Percentiles rank a stretch among this genome's conserved stretches.
Evolutionary conservation across 73 alveolate genomes (phyloP).

Genomic region (Effrenium voratum): DNA sequence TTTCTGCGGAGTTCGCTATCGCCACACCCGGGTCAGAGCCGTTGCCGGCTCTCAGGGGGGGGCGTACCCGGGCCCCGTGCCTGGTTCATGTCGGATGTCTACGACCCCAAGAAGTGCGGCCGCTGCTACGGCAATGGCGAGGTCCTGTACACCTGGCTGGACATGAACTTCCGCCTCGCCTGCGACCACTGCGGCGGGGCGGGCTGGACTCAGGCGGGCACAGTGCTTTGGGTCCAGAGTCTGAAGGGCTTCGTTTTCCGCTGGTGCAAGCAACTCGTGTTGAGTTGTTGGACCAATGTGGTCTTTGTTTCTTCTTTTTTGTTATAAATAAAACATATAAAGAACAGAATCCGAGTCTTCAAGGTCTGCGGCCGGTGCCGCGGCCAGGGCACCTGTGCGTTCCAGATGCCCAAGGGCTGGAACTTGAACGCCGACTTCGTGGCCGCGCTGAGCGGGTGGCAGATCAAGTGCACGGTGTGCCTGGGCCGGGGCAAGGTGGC

Average conservation of each 20-base stretch:
- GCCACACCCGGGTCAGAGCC: too few species aligned
- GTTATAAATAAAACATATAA: neutral
- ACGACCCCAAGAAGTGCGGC: conserved; percentile 35
- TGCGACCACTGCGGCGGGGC: conserved; percentile 58
- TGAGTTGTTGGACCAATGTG: neutral
- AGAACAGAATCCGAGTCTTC: neutral
- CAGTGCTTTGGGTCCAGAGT: neutral
- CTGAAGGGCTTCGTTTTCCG: neutral
- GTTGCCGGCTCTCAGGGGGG: too few species aligned
- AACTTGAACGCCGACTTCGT: neutral
- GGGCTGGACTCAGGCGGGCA: neutral
- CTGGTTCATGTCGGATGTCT: conserved; percentile 30
- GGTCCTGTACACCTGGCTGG: conserved; percentile 6
- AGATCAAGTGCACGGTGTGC: conserved; percentile 23
- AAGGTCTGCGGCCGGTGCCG: neutral
- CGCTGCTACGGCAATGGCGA: conserved; percentile 20
- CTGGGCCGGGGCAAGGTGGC: conserved; percentile 64
- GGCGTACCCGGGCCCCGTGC: too few species aligned
- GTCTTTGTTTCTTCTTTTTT: too few species aligned
- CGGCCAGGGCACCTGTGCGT: neutral
- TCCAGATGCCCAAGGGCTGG: too few species aligned
- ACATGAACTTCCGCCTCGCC: neutral
- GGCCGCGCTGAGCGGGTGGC: neutral
- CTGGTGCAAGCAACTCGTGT: neutral
- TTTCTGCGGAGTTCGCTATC: neutral